Percentiles rank a stretch among this genome's conserved stretches.
phyloP scores from a whole-genome alignment of 208 protist species.

The Trypanosoma scelopori region DNA sequence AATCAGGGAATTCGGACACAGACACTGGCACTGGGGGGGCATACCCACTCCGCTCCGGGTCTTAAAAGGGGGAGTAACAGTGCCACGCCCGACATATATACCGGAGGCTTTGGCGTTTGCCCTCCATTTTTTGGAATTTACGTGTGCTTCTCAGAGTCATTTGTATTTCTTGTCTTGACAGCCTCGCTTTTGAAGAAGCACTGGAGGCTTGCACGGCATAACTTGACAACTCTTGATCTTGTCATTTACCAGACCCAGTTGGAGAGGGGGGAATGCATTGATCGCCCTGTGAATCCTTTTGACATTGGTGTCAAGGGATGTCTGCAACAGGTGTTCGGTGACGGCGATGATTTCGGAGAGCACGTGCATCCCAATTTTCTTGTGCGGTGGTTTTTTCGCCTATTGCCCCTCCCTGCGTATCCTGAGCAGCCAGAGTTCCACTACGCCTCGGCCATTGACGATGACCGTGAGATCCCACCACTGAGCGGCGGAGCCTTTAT shows the following conservation, averaged over 20 bases:
- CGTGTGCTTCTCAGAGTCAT: constrained; percentile 57
- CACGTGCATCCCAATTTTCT: constrained; percentile 43
- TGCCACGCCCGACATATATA: constrained; percentile 12
- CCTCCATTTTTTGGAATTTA: constrained; percentile 75
- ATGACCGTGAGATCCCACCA: neutral
- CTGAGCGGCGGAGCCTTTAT: neutral
- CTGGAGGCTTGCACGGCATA: constrained; percentile 70
- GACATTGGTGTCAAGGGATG: constrained; percentile 79
- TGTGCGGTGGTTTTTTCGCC: constrained; percentile 71
- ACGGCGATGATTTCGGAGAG: constrained; percentile 57
- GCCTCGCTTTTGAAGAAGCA: constrained; percentile 64
- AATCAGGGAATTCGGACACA: constrained; percentile 8
- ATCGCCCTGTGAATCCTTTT: constrained; percentile 62
- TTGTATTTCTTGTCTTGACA: constrained; percentile 79
- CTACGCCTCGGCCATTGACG: neutral
- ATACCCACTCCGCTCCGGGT: neutral
- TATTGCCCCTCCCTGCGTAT: constrained; percentile 73
- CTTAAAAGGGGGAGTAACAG: neutral
- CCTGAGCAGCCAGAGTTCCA: constrained; percentile 39
- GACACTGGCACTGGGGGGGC: neutral
- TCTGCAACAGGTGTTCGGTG: constrained; percentile 85
- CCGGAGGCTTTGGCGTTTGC: constrained; percentile 62
- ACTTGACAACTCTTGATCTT: constrained; percentile 84
- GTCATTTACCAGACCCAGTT: constrained; percentile 66
- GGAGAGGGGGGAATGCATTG: constrained; percentile 17